These are phyloP conservation scores for Boletus sensibilis DNA, from an alignment of 768 basidiomycete species.

Conservation along the genomic window DNA sequence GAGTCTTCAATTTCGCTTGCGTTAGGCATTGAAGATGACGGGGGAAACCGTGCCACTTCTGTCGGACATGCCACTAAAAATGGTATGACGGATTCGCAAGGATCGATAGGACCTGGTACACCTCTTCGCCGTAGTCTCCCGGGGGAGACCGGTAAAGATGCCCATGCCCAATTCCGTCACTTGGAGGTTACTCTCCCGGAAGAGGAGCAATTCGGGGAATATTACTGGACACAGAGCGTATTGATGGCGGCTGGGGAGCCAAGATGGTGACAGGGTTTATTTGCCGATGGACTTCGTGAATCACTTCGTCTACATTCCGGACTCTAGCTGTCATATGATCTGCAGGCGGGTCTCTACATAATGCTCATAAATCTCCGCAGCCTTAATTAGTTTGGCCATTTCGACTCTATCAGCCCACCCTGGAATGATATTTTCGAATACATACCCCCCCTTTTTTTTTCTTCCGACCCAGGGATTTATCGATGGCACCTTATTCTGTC, in stretches of 20 bases:
- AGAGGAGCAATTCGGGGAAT: constrained; percentile 45
- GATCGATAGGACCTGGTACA: constrained; percentile 14
- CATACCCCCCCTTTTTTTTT: constrained; percentile 22
- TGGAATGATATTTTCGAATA: constrained; percentile 16
- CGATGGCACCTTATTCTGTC: neutral
- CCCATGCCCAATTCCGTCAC: constrained; percentile 26
- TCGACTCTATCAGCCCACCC: constrained; percentile 8
- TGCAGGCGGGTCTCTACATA: constrained; percentile 33
- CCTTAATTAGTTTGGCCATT: constrained; percentile 19
- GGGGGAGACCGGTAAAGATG: constrained; percentile 18
- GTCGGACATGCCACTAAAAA: constrained; percentile 11
- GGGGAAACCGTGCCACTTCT: constrained; percentile 22
- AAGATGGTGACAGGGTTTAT: constrained; percentile 28
- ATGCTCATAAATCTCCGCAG: constrained; percentile 9
- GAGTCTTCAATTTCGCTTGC: constrained; percentile 46
- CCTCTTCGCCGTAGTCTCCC: constrained; percentile 17
- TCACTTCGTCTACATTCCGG: constrained; percentile 15
- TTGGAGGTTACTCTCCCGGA: constrained; percentile 29
- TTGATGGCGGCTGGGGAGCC: constrained; percentile 63
- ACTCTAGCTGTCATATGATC: constrained; percentile 23
- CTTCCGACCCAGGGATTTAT: neutral
- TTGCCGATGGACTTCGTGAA: constrained; percentile 7
- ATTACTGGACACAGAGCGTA: constrained; percentile 76
- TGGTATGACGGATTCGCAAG: constrained; percentile 15
- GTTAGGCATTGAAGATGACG: constrained; percentile 28